A percentile compares a stretch with the other conserved stretches of the same genome.
Conservation (phyloP, 345 rosid species). For the Reutealis trisperma region DNA sequence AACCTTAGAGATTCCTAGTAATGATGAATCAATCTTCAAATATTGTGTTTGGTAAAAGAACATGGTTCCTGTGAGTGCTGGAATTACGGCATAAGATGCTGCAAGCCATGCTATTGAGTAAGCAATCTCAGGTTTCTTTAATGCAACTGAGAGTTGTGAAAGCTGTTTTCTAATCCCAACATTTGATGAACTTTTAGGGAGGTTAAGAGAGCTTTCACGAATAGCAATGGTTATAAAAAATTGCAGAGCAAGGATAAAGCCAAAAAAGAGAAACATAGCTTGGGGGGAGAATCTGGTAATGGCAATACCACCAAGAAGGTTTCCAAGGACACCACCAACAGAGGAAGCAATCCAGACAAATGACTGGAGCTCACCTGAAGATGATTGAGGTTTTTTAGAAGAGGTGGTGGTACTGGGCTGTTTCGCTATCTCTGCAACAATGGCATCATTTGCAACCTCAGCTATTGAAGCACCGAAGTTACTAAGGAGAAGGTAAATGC, state of each 20-base stretch:
- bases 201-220: slow-evolving; percentile 62
- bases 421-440: slow-evolving; percentile 77
- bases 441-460: slow-evolving; percentile 95
- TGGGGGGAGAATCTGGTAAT: slow-evolving; percentile 49
- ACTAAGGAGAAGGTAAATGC: slow-evolving; percentile 66
- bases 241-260: slow-evolving; percentile 51
- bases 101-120: slow-evolving; percentile 73
- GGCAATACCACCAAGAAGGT: slow-evolving; percentile 70
- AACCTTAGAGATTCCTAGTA: slow-evolving; percentile 79
- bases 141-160: slow-evolving; percentile 52
- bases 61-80: slow-evolving; percentile 85
- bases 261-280: slow-evolving; percentile 59
- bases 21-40: slow-evolving; percentile 55
- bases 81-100: slow-evolving; percentile 69
- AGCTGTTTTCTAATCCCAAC: slow-evolving; percentile 63
- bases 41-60: slow-evolving; percentile 85
- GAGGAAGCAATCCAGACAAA: slow-evolving; percentile 85
- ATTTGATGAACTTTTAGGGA: slow-evolving; percentile 49
- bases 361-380: slow-evolving; percentile 69
- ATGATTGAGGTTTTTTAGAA: slow-evolving; percentile 33
- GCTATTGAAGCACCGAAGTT: slow-evolving; percentile 89
- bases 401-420: slow-evolving; percentile 26
- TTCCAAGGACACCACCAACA: slow-evolving; percentile 86
- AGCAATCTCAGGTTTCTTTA: slow-evolving; percentile 64
- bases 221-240: slow-evolving; percentile 57